Evolutionary conservation across 2,329 filamentous ascomycete genomes (phyloP), one percentile per base, ranked within the genome.

Genomic region (Penicillium polonicum): DNA sequence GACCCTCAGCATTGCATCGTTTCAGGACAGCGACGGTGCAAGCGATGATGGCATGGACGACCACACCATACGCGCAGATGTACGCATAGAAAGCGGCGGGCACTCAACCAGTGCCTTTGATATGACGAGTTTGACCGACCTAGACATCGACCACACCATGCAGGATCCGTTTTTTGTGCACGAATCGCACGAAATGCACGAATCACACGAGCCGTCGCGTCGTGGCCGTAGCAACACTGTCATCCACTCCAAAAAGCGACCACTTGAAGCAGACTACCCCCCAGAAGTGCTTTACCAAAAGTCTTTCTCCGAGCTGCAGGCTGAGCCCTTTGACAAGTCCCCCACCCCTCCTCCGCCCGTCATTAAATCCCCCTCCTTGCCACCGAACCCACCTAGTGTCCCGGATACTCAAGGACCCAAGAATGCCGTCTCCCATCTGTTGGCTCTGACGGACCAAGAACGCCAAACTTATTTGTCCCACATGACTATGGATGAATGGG

Each of bases 401-500:
- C 48, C 63, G 19, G 48, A 64, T 19, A 27, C 39, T 25, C 51
- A 60, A 3, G 55, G 68, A 12, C 56, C 78, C 10, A 57, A 70
- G 23, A 72, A 76, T 42, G 76, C 73, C 39, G 68, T 79, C 9
- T 67, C 69, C 12, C 67, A 74, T 25, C 68, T 79, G 23, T 64
- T 77, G 29, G 68, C 61, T 5, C 68, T 76, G 15, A 66, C 72
- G 23, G 70, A 71, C 1, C 50, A 71, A 27, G 73, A 79, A 4
- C 81, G 84, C 59, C 68, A 70, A 4, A 63, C 71, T 0, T 84
- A 86, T 68, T 80, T 88, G 60, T 71, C 74, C 2, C 78, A 76
- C 10, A 74, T 87, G 41, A 72, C 75, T 0, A 77, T 85, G 17
- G 70, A 76, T 4, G 79, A 86, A 60, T 87, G 85, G 83, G 85